phyloP scores from a whole-genome alignment of 2,329 filamentous ascomycete species.

The Botrytis pseudocinerea region DNA sequence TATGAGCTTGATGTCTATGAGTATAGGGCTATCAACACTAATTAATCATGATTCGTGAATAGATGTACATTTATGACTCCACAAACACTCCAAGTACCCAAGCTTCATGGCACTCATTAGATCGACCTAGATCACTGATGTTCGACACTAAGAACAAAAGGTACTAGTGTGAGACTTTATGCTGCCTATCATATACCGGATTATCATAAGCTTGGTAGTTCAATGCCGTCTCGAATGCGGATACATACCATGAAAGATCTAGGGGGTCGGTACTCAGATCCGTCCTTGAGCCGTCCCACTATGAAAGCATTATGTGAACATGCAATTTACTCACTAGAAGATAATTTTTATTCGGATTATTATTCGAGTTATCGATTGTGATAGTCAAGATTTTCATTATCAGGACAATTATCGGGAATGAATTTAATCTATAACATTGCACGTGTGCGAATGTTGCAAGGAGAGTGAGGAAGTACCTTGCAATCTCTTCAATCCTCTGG shows the following conservation, averaged over 20 bases:
- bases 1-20: not conserved
- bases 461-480: not conserved
- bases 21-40: not conserved
- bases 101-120: not conserved
- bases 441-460: not conserved
- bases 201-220: not conserved
- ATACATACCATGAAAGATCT: not conserved
- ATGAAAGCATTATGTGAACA: not conserved
- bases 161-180: not conserved
- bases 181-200: not conserved
- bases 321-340: not conserved
- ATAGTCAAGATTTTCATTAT: not conserved
- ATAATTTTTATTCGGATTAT: not conserved
- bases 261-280: not conserved
- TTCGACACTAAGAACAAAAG: not conserved
- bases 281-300: not conserved
- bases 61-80: not conserved
- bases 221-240: not conserved
- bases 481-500: not conserved
- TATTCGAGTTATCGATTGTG: not conserved
- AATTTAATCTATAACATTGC: not conserved
- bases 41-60: not conserved
- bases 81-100: not conserved
- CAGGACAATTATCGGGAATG: not conserved
- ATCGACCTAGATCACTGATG: not conserved